Conservation (phyloP, 2,329 filamentous ascomycete genomes). For the Fusarium sp. region DNA sequence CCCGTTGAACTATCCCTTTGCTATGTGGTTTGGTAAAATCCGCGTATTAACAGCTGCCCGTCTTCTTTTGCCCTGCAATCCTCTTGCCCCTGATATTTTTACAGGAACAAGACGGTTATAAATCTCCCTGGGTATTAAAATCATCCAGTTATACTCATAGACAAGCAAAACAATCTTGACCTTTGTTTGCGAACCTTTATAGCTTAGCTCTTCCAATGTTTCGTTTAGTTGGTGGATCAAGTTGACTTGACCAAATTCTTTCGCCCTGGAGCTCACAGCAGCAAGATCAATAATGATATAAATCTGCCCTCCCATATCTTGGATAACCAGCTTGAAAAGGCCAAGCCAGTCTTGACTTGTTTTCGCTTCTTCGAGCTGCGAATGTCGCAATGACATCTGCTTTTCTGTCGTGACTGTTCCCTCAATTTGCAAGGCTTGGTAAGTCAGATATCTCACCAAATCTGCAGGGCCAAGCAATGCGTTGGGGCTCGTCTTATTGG, state of each 20-base stretch:
- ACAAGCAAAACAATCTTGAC: slow-evolving; percentile 1
- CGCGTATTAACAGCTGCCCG: background rate
- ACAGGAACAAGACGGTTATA: background rate
- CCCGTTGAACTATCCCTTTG: background rate
- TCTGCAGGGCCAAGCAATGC: background rate
- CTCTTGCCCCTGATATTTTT: background rate
- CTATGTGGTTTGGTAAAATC: background rate
- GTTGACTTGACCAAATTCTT: background rate
- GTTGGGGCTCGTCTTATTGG: background rate
- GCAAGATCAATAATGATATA: slow-evolving; percentile 20
- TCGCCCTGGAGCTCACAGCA: background rate
- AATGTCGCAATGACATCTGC: background rate
- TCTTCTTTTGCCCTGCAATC: background rate
- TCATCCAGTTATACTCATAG: slow-evolving; percentile 1
- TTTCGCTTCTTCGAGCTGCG: background rate
- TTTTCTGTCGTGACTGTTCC: background rate
- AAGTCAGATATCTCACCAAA: slow-evolving; percentile 13
- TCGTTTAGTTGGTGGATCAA: background rate
- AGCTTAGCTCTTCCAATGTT: fast-evolving
- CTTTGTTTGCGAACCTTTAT: fast-evolving
- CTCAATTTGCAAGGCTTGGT: background rate
- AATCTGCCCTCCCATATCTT: background rate
- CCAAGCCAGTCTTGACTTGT: background rate
- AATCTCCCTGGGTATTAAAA: background rate
- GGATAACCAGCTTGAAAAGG: background rate